Conservation (phyloP, 805 yeast species). For the Starmera amethionina region DNA sequence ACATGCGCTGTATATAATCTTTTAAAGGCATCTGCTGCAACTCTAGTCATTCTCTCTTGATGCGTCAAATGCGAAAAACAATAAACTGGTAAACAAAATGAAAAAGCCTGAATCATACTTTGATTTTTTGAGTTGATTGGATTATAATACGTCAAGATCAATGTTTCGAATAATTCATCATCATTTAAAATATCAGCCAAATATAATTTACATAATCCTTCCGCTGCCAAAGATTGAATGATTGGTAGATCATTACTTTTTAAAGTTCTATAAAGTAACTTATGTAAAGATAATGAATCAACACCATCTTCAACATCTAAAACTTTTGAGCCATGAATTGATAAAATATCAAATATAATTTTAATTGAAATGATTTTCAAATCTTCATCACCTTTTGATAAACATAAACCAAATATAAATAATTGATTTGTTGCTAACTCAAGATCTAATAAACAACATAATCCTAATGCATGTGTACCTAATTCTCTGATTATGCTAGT, state of each 20-base stretch:
- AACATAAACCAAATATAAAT: conserved; percentile 59
- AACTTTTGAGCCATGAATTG: conserved; percentile 65
- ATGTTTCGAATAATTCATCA: conserved; percentile 59
- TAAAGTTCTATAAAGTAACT: conserved; percentile 58
- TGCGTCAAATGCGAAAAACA: conserved; percentile 67
- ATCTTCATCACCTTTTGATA: conserved; percentile 54
- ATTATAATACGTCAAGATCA: conserved; percentile 66
- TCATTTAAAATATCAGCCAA: conserved; percentile 68
- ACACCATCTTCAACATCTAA: conserved; percentile 53
- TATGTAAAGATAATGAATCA: conserved; percentile 57
- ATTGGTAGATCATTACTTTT: conserved; percentile 47
- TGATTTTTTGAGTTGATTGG: conserved; percentile 55
- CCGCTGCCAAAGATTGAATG: conserved; percentile 75
- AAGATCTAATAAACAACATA: conserved; percentile 65
- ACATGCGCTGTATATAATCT: conserved; percentile 41
- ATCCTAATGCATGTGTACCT: conserved; percentile 70
- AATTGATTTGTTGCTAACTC: conserved; percentile 56
- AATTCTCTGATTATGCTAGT: conserved; percentile 45
- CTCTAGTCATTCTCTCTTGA: conserved; percentile 53
- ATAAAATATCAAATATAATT: conserved; percentile 67
- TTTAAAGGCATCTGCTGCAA: conserved; percentile 56
- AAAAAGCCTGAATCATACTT: conserved; percentile 64
- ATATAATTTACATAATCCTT: conserved; percentile 74
- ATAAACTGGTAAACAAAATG: conserved; percentile 84
- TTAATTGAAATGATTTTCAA: conserved; percentile 55